phyloP scores from a whole-genome alignment of 2,329 filamentous ascomycete genomes.

The Kalmusia sp. region DNA sequence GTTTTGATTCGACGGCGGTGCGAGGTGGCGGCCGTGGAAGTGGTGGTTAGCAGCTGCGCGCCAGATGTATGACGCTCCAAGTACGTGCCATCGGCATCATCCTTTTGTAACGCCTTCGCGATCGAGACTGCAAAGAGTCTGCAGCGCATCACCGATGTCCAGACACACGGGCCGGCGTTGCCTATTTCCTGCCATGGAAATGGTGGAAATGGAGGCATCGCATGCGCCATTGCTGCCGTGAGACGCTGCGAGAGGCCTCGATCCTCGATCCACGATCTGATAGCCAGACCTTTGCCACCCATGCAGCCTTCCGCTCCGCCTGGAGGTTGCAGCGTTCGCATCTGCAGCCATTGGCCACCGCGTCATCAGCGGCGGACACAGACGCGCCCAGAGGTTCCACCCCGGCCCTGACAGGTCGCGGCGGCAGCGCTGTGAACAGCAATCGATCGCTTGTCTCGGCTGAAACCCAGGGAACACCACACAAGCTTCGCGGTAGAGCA shows the following conservation, averaged over 20 bases:
- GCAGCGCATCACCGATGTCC: too few relatives aligned
- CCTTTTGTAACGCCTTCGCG: neutral
- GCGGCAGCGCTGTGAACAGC: neutral
- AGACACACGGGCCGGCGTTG: neutral
- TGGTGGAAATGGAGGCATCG: too few relatives aligned
- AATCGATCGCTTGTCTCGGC: neutral
- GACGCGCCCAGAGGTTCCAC: constrained; percentile 9
- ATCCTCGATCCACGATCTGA: neutral
- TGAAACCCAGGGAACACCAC: neutral
- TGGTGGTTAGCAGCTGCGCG: neutral
- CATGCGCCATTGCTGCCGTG: too few relatives aligned
- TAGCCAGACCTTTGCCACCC: neutral
- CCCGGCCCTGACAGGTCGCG: neutral
- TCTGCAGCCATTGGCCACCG: neutral
- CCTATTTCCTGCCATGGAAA: too few relatives aligned
- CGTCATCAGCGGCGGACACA: neutral
- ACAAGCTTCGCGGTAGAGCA: neutral
- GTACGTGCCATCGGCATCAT: constrained; percentile 1
- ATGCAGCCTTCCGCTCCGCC: constrained; percentile 5
- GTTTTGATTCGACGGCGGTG: too few relatives aligned
- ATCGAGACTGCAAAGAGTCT: neutral
- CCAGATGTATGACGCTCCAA: neutral
- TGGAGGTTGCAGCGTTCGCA: neutral
- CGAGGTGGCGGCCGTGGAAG: neutral
- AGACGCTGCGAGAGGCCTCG: neutral